These are phyloP conservation scores for Ceratocystis albifundus DNA, from an alignment of 2,329 filamentous ascomycete genomes.

Conservation along the genomic window DNA sequence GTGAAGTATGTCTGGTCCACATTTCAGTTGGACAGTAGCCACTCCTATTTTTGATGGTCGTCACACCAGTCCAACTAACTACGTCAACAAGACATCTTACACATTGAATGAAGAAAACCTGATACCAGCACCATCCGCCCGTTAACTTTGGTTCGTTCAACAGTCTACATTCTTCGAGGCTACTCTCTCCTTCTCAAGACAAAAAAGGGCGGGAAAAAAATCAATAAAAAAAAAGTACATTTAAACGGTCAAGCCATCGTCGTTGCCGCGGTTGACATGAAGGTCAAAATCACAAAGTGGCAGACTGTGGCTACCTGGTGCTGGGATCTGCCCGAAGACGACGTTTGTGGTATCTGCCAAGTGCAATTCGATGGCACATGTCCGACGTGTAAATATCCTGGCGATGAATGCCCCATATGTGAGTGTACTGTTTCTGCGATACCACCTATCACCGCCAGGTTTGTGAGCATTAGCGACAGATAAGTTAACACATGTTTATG, in stretches of 20 bases:
- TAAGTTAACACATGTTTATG: not conserved
- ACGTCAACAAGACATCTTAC: not conserved
- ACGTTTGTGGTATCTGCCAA: constrained; percentile 96
- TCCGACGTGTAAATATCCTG: constrained; percentile 94
- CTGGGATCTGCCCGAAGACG: constrained; percentile 94
- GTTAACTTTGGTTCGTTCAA: too few species aligned
- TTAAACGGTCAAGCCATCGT: too few species aligned
- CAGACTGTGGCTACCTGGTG: constrained; percentile 91
- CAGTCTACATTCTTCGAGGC: too few species aligned
- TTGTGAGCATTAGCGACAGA: constrained; percentile 15
- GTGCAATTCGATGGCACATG: constrained; percentile 97
- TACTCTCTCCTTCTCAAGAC: too few species aligned
- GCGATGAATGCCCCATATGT: constrained; percentile 90
- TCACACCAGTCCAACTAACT: not conserved
- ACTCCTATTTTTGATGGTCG: not conserved
- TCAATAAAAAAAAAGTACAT: too few species aligned
- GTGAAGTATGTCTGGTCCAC: not conserved
- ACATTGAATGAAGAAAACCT: not conserved
- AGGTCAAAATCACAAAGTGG: constrained; percentile 89
- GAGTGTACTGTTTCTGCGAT: constrained; percentile 32
- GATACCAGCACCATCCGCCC: too few species aligned
- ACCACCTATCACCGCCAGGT: not conserved
- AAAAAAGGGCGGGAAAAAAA: too few species aligned
- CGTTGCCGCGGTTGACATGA: constrained; percentile 50
- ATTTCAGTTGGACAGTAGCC: not conserved